A percentile compares a stretch with the other conserved stretches of the same genome.
Conservation (phyloP, 768 basidiomycete species). For the Termitomyces sp. region DNA sequence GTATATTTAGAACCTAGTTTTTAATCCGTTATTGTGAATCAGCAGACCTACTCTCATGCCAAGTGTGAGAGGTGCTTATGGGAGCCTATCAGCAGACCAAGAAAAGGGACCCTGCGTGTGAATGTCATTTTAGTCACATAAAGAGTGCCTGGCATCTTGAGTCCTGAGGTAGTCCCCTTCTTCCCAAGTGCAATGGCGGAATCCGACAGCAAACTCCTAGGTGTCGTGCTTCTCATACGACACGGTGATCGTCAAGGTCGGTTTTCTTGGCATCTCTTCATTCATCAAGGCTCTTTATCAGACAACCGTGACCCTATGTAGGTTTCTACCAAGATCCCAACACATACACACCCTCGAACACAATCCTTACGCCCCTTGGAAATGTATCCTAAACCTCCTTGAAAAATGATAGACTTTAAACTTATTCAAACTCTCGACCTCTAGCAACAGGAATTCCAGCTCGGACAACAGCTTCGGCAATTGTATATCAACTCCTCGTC, state of each 20-base stretch:
- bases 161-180: background rate
- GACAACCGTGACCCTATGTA: constrained; percentile 10
- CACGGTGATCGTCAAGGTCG: constrained; percentile 57
- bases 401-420: background rate
- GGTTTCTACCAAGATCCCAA: constrained; percentile 65
- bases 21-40: no score
- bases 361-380: constrained; percentile 66
- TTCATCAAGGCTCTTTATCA: background rate
- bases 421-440: background rate
- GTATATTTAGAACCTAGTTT: no score
- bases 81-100: background rate
- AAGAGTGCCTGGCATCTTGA: background rate
- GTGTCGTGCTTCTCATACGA: constrained; percentile 53
- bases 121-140: background rate
- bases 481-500: constrained; percentile 55
- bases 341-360: constrained; percentile 53
- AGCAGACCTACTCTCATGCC: no score
- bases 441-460: constrained; percentile 55
- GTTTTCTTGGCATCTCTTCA: background rate
- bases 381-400: constrained; percentile 36
- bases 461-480: constrained; percentile 49
- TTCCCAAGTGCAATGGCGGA: constrained; percentile 11
- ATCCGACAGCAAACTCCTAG: constrained; percentile 37
- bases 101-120: background rate
- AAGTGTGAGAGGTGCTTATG: no score